These are phyloP conservation scores for California macrophylla DNA, from an alignment of 441 rosid genomes.

Conservation along the genomic window DNA sequence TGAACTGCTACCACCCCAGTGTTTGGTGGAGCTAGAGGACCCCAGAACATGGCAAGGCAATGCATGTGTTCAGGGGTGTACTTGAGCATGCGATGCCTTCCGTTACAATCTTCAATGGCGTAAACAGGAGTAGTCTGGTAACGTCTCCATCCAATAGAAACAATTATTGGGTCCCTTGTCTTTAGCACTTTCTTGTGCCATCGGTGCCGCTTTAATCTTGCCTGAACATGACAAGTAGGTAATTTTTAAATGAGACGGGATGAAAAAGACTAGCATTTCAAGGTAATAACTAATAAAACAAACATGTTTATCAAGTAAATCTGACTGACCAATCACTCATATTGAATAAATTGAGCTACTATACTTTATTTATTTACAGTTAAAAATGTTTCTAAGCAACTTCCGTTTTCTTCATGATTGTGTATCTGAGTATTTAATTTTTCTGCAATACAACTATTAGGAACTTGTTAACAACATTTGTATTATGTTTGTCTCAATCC, in stretches of 20 bases:
- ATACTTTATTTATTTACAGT: neutral
- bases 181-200: slow-evolving; percentile 86
- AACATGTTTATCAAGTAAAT: too few relatives aligned
- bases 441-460: neutral
- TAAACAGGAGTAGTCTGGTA: slow-evolving; percentile 75
- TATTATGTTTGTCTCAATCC: neutral
- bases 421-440: neutral
- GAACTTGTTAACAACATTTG: neutral
- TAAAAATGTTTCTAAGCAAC: neutral
- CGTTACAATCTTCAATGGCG: slow-evolving; percentile 73
- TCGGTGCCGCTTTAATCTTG: slow-evolving; percentile 70
- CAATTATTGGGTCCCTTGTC: slow-evolving; percentile 82
- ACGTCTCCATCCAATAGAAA: slow-evolving; percentile 93
- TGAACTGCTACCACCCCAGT: slow-evolving; percentile 81
- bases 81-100: slow-evolving; percentile 87
- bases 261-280: neutral
- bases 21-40: slow-evolving; percentile 85
- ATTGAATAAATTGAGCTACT: neutral
- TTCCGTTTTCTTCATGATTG: neutral
- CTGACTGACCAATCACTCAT: neutral
- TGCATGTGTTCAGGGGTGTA: slow-evolving; percentile 94
- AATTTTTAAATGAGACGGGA: neutral
- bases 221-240: slow-evolving; percentile 32
- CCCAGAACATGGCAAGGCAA: slow-evolving; percentile 92
- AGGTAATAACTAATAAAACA: too few relatives aligned